phyloP scores from a whole-genome alignment of 495 filamentous ascomycete species.

The Astrothelium subdiscretum region DNA sequence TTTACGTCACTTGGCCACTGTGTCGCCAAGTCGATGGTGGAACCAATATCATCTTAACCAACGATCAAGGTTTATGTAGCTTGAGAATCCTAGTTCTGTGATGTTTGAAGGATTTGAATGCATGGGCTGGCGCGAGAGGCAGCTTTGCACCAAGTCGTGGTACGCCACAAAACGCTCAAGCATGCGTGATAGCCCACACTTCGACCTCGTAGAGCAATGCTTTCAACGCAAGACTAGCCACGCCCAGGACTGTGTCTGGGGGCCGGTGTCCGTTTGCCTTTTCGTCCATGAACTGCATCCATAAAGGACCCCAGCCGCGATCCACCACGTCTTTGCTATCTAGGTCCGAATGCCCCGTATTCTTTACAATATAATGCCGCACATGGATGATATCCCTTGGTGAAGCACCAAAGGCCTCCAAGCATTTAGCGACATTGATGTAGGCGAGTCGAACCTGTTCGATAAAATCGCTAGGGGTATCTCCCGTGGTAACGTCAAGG shows the following conservation, averaged over 20 bases:
- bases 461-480: background rate
- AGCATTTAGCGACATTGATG: background rate
- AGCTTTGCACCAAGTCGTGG: no score
- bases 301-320: constrained; percentile 7
- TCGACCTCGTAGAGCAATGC: constrained; percentile 8
- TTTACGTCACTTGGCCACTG: no score
- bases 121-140: no score
- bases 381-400: constrained; percentile 10
- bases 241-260: constrained; percentile 14
- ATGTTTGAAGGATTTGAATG: no score
- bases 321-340: constrained; percentile 5
- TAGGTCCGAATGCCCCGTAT: constrained; percentile 2
- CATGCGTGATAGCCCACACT: constrained; percentile 7
- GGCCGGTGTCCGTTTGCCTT: constrained; percentile 10
- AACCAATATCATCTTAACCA: no score
- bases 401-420: constrained; percentile 9
- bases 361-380: constrained; percentile 9
- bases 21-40: no score
- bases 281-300: constrained; percentile 11
- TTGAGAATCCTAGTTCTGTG: no score
- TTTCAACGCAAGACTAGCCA: constrained; percentile 6
- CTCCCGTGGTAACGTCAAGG: background rate
- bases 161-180: no score
- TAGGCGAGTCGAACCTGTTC: constrained; percentile 6
- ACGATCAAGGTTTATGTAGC: no score